phyloP scores from a whole-genome alignment of 1,284 basidiomycete species.

The Ceratobasidium sp. region DNA sequence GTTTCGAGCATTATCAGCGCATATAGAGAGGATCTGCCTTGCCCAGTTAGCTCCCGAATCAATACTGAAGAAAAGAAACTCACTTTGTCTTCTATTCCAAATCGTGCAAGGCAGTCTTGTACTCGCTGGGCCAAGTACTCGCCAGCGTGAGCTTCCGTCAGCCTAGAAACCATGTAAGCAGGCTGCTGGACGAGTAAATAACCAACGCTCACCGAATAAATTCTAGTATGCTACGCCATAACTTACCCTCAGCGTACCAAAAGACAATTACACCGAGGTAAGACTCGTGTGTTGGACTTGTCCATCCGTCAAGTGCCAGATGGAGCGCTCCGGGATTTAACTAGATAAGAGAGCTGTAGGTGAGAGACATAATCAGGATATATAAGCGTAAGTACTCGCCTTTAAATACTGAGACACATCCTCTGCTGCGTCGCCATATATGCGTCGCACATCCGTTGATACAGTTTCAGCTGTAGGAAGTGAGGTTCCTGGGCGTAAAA shows the following conservation, averaged over 20 bases:
- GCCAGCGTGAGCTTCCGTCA: conserved; percentile 19
- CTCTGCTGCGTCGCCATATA: conserved; percentile 16
- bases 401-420: background rate
- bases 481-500: conserved; percentile 9
- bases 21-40: background rate
- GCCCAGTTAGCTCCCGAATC: background rate
- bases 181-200: background rate
- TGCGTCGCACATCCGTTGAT: conserved; percentile 10
- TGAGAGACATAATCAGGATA: background rate
- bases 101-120: conserved; percentile 2
- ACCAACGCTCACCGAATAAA: conserved; percentile 5
- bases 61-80: background rate
- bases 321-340: conserved; percentile 24
- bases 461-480: conserved; percentile 15
- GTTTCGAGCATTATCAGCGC: conserved; percentile 17
- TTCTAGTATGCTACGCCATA: conserved; percentile 3
- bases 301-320: conserved; percentile 35
- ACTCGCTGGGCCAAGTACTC: conserved; percentile 15
- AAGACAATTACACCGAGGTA: conserved; percentile 28
- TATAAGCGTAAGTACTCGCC: background rate
- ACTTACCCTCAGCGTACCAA: background rate
- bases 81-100: conserved; percentile 26
- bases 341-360: background rate
- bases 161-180: background rate
- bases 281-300: conserved; percentile 5